Evolutionary conservation across 192 early-diverging fungal genomes (phyloP), one percentile per base, ranked within the genome.

Genomic region (Diversispora epigaea): DNA sequence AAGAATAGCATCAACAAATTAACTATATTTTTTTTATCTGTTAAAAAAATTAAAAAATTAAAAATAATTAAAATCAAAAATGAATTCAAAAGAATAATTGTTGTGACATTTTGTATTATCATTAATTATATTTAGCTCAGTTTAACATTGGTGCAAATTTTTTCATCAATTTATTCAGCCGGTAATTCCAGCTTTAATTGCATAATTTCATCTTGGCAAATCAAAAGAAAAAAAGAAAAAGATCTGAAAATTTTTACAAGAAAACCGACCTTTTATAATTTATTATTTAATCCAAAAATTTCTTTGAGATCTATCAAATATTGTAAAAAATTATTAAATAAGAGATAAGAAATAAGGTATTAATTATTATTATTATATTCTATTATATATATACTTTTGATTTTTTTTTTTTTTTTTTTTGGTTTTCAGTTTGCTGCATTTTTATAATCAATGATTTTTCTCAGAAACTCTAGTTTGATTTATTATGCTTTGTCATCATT

Each of bases 121-220:
- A 32, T 32, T 32, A 32, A 32, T 52, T 60, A 4, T 60, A 22
- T 25, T 58, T 60, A 32, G 57, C 57, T 60, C 57, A 60, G 57
- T 60, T 77, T 85, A 81, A 89, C 85, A 79, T 75, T 76, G 61
- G 78, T 79, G 87, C 84, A 89, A 88, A 84, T 82, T 81, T 85
- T 88, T 82, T 89, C 89, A 88, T 85, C 83, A 77, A 57, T 76
- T 78, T 60, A 73, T 81, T 90, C 87, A 84, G 89, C 84, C 89
- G 89, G 89, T 90, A 90, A 90, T 90, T 90, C 89, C 89, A 90
- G 86, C 85, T 85, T 86, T 87, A 80, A 86, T 89, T 86, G 82
- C 79, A 64, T 80, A 32, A 71, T 84, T 77, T 83, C 70, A 60
- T 60, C 57, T 22, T 60, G 21, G 57, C 57, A 47, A 67, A 47